Base-by-base conservation (phyloP, 176 grass and related monocot species). In the Musa acuminata region DNA sequence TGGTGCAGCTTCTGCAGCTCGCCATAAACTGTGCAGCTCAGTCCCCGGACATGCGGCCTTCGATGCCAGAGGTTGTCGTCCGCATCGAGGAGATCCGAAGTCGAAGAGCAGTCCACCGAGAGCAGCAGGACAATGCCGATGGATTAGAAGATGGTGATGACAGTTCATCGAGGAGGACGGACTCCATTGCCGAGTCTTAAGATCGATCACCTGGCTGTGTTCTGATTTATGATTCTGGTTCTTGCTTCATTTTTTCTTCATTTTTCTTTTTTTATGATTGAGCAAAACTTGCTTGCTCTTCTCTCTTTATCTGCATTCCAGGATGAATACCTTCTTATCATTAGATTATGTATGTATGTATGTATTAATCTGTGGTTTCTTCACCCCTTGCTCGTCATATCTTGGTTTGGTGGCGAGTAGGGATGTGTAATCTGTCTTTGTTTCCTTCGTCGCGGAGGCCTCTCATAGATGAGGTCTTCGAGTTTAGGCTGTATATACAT, bases 1-100 rank as follows among this genome's bases (percentile, higher is more conserved):
- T 96, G 92, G 82, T 86, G 68, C 76, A 89, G 73, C 78, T 96
- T 35, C 64, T 96, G 63, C 92, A 91, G 78, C 79, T 96, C 9
- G 88, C 88, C 19, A 87, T 96, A 17, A 88, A 91, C 58, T 96
- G 92, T 0, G 84, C 89, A 1, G 79, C 83, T 2, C 78, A 80
- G 53, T 80, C 68, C 67, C 88, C 92, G 26, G 88, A 91, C 62
- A 84, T 79, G 0, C 77, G 92, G 2, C 92, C 88, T 2, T 80
- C 83, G 9, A 96, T 96, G 86, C 6, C 77, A 0, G 85, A 88
- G 62, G 88, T 91, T 17, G 92, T 88, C 6, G 48, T 65, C 71
- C 78, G 65, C 19, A 85, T 96, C 0, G 81, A 84, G 66, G 88
- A 88, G 43, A 89, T 96, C 64, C 86, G 78, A 81, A 87, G 76